phyloP scores from a whole-genome alignment of 257 asterid genomes.

The Handroanthus guayacan region DNA sequence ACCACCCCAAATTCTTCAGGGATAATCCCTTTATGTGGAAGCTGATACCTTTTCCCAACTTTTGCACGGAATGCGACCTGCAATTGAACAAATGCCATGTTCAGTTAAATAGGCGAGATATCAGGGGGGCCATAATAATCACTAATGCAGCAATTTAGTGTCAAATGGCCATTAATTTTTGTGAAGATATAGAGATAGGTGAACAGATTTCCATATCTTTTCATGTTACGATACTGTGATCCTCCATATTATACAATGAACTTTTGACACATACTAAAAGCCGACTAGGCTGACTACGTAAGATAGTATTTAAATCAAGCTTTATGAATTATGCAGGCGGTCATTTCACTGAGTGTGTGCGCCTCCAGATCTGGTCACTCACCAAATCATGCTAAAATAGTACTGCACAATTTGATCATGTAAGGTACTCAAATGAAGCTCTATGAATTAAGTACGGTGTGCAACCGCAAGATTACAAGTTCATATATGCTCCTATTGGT shows the following conservation, averaged over 20 bases:
- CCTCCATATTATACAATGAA: constrained; percentile 11
- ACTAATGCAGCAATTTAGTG: constrained; percentile 19
- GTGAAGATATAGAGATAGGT: constrained; percentile 1
- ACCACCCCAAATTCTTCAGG: constrained; percentile 99
- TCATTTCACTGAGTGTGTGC: constrained; percentile 7
- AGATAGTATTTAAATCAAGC: constrained; percentile 5
- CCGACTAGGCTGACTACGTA: not conserved
- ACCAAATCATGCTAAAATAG: not conserved
- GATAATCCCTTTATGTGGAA: constrained; percentile 92
- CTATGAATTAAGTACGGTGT: not conserved
- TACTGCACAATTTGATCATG: not conserved
- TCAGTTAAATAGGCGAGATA: constrained; percentile 5
- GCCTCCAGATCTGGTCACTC: constrained; percentile 25
- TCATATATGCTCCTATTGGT: constrained; percentile 13
- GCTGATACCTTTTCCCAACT: constrained; percentile 89
- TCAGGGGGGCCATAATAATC: not conserved
- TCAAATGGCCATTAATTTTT: not conserved
- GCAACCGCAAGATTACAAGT: not conserved
- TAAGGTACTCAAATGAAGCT: not conserved
- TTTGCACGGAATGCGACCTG: constrained; percentile 98
- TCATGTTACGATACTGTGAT: not conserved
- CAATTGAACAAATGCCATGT: constrained; percentile 25
- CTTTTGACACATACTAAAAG: constrained; percentile 26
- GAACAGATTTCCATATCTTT: constrained; percentile 23
- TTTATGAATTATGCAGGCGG: constrained; percentile 7